Percentiles rank a stretch among this genome's conserved stretches.
These are phyloP conservation scores for Setaria italica DNA, from an alignment of 202 grass and related monocot species.

Conservation along the genomic window DNA sequence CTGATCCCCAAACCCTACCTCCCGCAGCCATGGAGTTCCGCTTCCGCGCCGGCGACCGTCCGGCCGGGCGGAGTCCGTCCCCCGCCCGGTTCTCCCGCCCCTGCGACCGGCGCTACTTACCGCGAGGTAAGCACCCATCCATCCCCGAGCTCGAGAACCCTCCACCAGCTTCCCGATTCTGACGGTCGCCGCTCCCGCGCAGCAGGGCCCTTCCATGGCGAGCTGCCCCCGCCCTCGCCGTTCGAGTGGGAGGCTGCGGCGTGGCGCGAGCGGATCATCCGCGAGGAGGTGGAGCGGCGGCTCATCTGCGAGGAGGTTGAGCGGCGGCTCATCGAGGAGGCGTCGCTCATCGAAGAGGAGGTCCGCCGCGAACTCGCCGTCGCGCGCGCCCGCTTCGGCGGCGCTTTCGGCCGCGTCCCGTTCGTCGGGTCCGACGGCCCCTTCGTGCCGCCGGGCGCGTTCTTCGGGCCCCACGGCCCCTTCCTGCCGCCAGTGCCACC, in stretches of 20 bases:
- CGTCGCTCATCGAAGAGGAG: slow-evolving; percentile 50
- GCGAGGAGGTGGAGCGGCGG: slow-evolving; percentile 48
- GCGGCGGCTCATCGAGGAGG: slow-evolving; percentile 42
- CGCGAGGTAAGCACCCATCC: slow-evolving; percentile 45
- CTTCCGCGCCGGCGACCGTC: slow-evolving; percentile 35
- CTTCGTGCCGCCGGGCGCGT: neutral
- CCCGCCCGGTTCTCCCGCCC: neutral
- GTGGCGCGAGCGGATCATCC: slow-evolving; percentile 50
- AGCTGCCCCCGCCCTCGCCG: neutral
- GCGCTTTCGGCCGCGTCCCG: neutral
- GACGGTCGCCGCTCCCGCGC: slow-evolving; percentile 18
- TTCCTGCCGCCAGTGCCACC: slow-evolving; percentile 4
- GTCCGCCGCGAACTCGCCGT: slow-evolving; percentile 45
- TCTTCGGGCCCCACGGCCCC: neutral
- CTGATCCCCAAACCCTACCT: neutral
- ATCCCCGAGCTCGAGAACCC: neutral
- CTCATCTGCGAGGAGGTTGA: slow-evolving; percentile 33
- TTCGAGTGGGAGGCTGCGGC: slow-evolving; percentile 45
- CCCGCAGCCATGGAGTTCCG: slow-evolving; percentile 47
- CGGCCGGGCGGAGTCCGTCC: neutral
- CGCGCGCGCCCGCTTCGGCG: slow-evolving; percentile 34
- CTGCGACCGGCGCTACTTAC: neutral
- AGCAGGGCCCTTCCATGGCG: slow-evolving; percentile 17
- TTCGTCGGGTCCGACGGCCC: neutral
- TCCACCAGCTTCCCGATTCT: neutral